A percentile compares a stretch with the other conserved stretches of the same genome.
phyloP scores from a whole-genome alignment of 192 early-diverging fungal species.

The Cladochytrium replicatum region DNA sequence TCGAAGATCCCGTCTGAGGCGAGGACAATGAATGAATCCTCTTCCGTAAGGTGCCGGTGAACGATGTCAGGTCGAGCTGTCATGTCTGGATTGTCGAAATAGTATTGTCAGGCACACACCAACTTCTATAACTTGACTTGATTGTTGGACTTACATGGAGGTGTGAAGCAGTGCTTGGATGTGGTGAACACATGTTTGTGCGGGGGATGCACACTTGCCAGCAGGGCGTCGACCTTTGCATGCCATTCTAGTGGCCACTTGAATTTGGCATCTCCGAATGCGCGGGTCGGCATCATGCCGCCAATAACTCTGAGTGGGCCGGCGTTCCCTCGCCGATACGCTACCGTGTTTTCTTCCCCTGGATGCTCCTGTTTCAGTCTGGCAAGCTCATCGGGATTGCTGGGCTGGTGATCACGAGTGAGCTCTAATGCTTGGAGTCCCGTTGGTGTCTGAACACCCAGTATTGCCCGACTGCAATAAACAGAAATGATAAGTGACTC shows the following conservation, averaged over 20 bases:
- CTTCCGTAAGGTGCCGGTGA: conserved; percentile 42
- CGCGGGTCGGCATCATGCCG: conserved; percentile 32
- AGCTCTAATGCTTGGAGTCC: conserved; percentile 23
- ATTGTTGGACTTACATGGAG: conserved; percentile 17
- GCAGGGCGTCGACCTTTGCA: conserved; percentile 12
- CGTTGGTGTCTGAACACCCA: conserved; percentile 2
- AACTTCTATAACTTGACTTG: conserved; percentile 34
- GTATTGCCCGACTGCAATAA: conserved; percentile 13
- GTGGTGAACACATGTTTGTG: conserved; percentile 15
- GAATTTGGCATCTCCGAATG: conserved; percentile 62
- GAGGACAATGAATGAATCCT: conserved; percentile 65
- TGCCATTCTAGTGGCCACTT: conserved; percentile 25
- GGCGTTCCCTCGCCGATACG: conserved; percentile 39
- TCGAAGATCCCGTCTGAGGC: conserved; percentile 82
- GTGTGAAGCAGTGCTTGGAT: conserved; percentile 14
- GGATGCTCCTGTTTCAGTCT: conserved; percentile 60
- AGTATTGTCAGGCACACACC: conserved; percentile 38
- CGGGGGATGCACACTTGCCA: conserved; percentile 30
- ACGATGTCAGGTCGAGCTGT: conserved; percentile 63
- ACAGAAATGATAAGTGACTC: conserved; percentile 1
- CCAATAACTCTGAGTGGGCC: conserved; percentile 23
- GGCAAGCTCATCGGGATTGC: conserved; percentile 38
- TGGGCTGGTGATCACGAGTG: conserved; percentile 53
- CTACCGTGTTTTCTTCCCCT: conserved; percentile 55
- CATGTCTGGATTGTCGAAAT: conserved; percentile 61